These are phyloP conservation scores for Globisporangium irregulare DNA, from an alignment of 352 stramenopile species.

Conservation along the genomic window DNA sequence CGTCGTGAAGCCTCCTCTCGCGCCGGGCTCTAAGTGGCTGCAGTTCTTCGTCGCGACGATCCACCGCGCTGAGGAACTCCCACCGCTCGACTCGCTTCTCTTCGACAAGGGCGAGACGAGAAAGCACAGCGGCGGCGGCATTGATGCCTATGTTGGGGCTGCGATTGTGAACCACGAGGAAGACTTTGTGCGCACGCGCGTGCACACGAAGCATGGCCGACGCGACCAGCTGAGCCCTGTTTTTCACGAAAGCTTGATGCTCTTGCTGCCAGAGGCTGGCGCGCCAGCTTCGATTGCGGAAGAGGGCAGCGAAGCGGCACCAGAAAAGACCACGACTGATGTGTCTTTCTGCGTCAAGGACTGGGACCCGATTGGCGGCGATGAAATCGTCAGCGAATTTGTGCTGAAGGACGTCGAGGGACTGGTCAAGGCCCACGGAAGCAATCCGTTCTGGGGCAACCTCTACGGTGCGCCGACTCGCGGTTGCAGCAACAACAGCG, in stretches of 20 bases:
- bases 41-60: conserved; percentile 59
- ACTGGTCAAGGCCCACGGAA: conserved; percentile 25
- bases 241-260: conserved; percentile 70
- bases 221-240: conserved; percentile 53
- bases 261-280: conserved; percentile 32
- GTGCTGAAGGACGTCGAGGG: conserved; percentile 38
- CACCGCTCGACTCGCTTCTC: conserved; percentile 54
- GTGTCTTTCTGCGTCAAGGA: conserved; percentile 62
- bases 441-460: conserved; percentile 68
- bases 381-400: conserved; percentile 62
- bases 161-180: conserved; percentile 28
- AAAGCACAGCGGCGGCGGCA: conserved; percentile 44
- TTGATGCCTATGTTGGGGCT: conserved; percentile 67
- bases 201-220: conserved; percentile 59
- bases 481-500: conserved; percentile 41
- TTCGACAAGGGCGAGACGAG: conserved; percentile 46
- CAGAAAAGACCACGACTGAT: not conserved
- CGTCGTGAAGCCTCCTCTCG: conserved; percentile 23
- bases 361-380: conserved; percentile 59
- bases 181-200: conserved; percentile 57
- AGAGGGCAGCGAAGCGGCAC: not conserved
- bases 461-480: conserved; percentile 66
- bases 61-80: conserved; percentile 58
- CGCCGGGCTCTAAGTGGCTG: conserved; percentile 41
- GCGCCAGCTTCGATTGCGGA: conserved; percentile 12